These are phyloP conservation scores for Geotrichum siamense DNA, from an alignment of 1,139 yeast genomes.

Conservation along the genomic window DNA sequence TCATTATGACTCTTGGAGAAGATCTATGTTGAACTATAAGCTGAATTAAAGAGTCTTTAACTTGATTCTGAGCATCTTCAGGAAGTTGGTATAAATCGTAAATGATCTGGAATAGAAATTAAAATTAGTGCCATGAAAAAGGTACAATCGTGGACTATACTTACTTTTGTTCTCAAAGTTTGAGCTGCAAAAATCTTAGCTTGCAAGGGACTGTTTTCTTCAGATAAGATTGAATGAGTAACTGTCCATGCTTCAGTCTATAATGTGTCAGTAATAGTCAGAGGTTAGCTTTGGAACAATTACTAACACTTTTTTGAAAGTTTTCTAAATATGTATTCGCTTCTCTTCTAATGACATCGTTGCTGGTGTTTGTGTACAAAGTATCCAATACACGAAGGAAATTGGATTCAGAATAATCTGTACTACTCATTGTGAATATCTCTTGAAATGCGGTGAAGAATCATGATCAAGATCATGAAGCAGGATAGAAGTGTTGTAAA, in stretches of 20 bases:
- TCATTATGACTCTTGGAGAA: constrained; percentile 52
- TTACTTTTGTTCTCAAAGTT: constrained; percentile 66
- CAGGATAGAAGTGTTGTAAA: no score
- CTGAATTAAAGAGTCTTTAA: constrained; percentile 57
- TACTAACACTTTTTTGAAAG: constrained; percentile 63
- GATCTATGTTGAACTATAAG: constrained; percentile 38
- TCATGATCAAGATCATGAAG: neutral
- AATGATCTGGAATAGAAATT: constrained; percentile 40
- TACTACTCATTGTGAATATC: constrained; percentile 6
- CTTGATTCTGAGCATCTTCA: constrained; percentile 41
- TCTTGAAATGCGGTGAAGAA: neutral
- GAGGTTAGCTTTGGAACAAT: constrained; percentile 5
- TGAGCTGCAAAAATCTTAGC: constrained; percentile 82
- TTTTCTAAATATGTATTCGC: constrained; percentile 65
- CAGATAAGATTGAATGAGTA: constrained; percentile 32
- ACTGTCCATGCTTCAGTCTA: constrained; percentile 39
- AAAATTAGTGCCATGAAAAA: neutral
- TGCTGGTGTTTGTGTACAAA: constrained; percentile 51
- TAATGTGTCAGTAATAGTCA: neutral
- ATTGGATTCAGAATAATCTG: constrained; percentile 13
- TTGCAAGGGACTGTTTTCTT: constrained; percentile 29
- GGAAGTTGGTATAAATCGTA: constrained; percentile 80
- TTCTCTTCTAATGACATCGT: constrained; percentile 43
- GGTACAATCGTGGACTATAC: neutral
- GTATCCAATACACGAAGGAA: constrained; percentile 49